Conservation (phyloP, 2,329 filamentous ascomycete genomes). For the Cytospora schulzeri region DNA sequence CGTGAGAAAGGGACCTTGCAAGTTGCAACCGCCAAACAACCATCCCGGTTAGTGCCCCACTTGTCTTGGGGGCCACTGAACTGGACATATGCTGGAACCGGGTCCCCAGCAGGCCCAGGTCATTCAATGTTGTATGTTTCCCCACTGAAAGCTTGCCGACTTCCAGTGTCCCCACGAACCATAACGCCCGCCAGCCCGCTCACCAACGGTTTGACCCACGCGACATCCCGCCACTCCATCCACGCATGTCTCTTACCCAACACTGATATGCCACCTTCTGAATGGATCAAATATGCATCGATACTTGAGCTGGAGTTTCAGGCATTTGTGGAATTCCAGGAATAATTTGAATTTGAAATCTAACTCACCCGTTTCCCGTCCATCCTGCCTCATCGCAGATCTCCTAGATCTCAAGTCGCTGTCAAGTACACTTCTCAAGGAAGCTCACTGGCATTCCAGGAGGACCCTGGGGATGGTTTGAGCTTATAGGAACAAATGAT, state of each 20-base stretch:
- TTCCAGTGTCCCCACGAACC: neutral
- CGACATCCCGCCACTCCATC: too few relatives aligned
- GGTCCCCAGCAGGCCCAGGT: neutral
- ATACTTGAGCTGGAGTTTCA: neutral
- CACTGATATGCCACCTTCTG: neutral
- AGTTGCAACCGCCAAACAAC: neutral
- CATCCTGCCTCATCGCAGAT: conserved; percentile 2
- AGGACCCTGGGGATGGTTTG: neutral
- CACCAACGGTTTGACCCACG: neutral
- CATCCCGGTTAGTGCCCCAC: neutral
- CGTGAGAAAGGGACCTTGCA: neutral
- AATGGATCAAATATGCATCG: neutral
- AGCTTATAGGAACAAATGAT: neutral
- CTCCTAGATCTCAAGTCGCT: neutral
- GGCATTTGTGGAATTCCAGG: neutral
- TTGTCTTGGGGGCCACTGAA: neutral
- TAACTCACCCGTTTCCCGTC: neutral
- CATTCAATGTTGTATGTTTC: too few relatives aligned
- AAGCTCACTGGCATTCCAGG: neutral
- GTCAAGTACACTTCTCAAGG: neutral
- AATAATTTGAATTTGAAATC: neutral
- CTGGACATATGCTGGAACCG: neutral
- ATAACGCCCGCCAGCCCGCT: too few relatives aligned
- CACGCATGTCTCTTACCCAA: too few relatives aligned
- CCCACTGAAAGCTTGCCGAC: conserved; percentile 1